Base-by-base conservation (phyloP, 257 asterid species). In the Capsicum rhomboideum region DNA sequence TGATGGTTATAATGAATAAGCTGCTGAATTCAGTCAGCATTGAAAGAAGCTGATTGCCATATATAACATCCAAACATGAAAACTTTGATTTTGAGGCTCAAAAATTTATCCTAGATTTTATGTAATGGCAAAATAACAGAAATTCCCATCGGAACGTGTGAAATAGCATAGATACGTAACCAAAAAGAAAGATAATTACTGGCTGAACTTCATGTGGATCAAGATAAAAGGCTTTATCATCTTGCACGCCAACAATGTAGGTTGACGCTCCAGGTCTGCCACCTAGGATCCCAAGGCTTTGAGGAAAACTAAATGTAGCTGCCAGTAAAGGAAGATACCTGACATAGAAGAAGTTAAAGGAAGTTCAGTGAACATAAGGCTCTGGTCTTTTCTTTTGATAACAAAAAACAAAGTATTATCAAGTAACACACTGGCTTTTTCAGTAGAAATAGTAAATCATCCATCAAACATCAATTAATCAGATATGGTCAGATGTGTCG, bases 171-270 rank as follows among this genome's bases (percentile, higher is more conserved):
- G 56, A 53, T 44, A 49, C 26, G 12, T 52, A 7, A 55, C 31
- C 54, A 84, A 75, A 85, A 79, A 18, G 56, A 69, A 67, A n/a
- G 34, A 37, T 23, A 55, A 85, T 23, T 85, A 97, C 99, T 92
- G 85, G 99, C 87, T 97, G 99, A 89, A 92, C 98, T 82, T 95
- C 99, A 85, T 97, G 99, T 6, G 99, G 99, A 83, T 97, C 99
- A 74, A 97, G 93, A 91, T 95, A 97, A 86, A 91, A 92, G 74
- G 99, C 98, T 26, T 91, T 93, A 13, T 93, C 97, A 88, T 95
- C 98, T 89, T 97, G 99, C 92, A 97, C 90, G n/a, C 99, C 99
- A 82, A 95, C 86, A 84, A 97, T 88, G 88, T 97, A 97, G 20
- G 99, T 97, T 17, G 99, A 97, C 34, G 93, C 97, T 85, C 99